Conservation (phyloP, 2,329 filamentous ascomycete genomes). For the Zopfia rhizophila region DNA sequence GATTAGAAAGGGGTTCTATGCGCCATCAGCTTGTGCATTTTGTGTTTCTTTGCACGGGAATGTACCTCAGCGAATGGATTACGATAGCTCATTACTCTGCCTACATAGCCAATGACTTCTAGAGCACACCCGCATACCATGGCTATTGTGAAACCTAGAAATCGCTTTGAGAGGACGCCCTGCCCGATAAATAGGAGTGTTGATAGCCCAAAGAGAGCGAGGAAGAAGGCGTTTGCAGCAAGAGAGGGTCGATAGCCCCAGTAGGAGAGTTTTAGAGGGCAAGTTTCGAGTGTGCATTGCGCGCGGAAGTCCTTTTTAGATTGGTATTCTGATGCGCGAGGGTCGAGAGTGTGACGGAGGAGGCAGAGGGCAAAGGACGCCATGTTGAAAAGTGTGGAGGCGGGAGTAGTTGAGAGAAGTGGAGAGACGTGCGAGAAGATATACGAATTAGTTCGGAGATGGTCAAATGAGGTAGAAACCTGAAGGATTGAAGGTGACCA, state of each 20-base stretch:
- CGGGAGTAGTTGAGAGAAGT: neutral
- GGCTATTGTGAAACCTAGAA: constrained; percentile 55
- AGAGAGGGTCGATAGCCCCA: constrained; percentile 58
- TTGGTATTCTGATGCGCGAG: constrained; percentile 22
- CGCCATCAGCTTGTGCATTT: neutral
- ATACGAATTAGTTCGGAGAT: no score
- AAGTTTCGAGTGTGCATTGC: constrained; percentile 50
- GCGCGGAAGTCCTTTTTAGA: constrained; percentile 33
- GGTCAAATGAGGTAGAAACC: no score
- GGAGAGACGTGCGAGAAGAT: no score
- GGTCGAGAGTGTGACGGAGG: constrained; percentile 2
- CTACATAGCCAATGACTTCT: constrained; percentile 72
- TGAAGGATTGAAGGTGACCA: no score
- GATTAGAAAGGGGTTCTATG: constrained; percentile 70
- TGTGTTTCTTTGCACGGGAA: neutral
- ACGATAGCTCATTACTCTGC: constrained; percentile 66
- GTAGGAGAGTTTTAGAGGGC: constrained; percentile 52
- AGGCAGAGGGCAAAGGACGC: constrained; percentile 9
- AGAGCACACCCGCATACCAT: constrained; percentile 67
- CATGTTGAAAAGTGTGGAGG: constrained; percentile 9
- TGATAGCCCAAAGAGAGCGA: constrained; percentile 56
- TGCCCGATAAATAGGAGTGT: constrained; percentile 51
- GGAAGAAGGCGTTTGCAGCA: constrained; percentile 54
- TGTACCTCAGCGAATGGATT: constrained; percentile 65
- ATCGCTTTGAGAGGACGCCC: constrained; percentile 49